Base-by-base conservation (phyloP, 2,329 filamentous ascomycete genomes). In the Tolypocladium amazonense region DNA sequence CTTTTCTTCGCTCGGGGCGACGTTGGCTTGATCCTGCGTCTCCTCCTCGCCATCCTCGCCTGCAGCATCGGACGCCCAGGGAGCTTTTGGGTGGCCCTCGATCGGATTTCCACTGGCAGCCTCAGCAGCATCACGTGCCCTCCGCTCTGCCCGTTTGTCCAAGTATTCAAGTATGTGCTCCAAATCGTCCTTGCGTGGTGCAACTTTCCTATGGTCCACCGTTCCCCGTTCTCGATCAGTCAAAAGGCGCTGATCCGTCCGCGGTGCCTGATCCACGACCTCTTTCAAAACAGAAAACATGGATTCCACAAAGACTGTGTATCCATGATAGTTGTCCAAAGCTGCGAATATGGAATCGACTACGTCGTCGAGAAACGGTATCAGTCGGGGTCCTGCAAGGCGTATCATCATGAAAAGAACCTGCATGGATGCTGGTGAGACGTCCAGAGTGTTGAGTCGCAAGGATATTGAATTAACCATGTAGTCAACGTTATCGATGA, bases 321-420 rank as follows among this genome's bases (percentile, higher is more conserved):
- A 97, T 1, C 94, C 94, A 67, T 99, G 94, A 67, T 94, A 99
- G 67, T 91, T 90, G 65, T 97, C 92, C n/a, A 99, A 76, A 0
- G 92, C 91, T 0, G 89, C 88, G 71, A 99, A 97, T 45, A 99
- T 91, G 0, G 90, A 93, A 5, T 87, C 88, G 3, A 97, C 86
- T 0, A 96, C 84, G 69, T 99, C 94, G 68, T 97, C 93, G 1
- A 99, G 78, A 69, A 92, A 97, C 0, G 92, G 92, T 14, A 99
- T 80, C 27, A 99, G 73, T 9, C 81, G 81, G 1, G 92, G 86
- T 0, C 94, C 94, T 23, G 92, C 90, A 18, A 99, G 81, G 33
- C 84, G 86, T 62, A 97, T 86, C 89, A 97, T 95, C 92, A 99
- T 97, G 8, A 88, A 82, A 56, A 99, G 75, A 2, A 97, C 94